These are phyloP conservation scores for Pseudozyma pruni DNA, from an alignment of 1,284 basidiomycete species.

Conservation along the genomic window DNA sequence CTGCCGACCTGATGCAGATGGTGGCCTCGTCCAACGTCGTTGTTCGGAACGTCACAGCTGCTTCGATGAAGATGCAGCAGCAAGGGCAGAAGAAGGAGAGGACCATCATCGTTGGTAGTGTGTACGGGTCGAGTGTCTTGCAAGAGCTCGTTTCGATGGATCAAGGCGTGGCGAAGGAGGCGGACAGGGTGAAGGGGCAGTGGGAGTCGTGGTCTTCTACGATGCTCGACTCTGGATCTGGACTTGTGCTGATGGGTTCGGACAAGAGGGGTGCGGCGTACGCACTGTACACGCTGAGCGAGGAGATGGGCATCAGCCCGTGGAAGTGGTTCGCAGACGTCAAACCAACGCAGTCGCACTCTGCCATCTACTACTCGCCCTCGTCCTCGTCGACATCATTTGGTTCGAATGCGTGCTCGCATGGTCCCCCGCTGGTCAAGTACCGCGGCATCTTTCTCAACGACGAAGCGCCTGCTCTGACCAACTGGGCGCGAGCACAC, in stretches of 20 bases:
- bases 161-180: conserved; percentile 1
- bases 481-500: conserved; percentile 73
- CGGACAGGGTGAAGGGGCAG: conserved; percentile 3
- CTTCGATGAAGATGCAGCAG: conserved; percentile 18
- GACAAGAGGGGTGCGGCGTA: conserved; percentile 27
- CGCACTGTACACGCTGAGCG: conserved; percentile 29
- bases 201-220: conserved; percentile 27
- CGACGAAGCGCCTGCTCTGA: conserved; percentile 75
- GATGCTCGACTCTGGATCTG: not conserved
- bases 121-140: conserved; percentile 9
- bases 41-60: conserved; percentile 26
- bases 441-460: conserved; percentile 77
- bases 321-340: conserved; percentile 45
- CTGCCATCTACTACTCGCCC: conserved; percentile 22
- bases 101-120: conserved; percentile 17
- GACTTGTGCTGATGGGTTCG: conserved; percentile 23
- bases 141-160: conserved; percentile 13
- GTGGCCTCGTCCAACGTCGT: conserved; percentile 18
- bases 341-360: conserved; percentile 11
- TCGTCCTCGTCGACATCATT: conserved; percentile 3
- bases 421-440: conserved; percentile 77
- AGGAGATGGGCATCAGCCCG: conserved; percentile 28
- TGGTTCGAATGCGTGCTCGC: conserved; percentile 70
- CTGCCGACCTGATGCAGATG: conserved; percentile 25
- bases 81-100: conserved; percentile 6